A percentile compares a stretch with the other conserved stretches of the same genome.
Conservation (phyloP, 2,329 filamentous ascomycete species). For the Pseudogymnoascus sp. region DNA sequence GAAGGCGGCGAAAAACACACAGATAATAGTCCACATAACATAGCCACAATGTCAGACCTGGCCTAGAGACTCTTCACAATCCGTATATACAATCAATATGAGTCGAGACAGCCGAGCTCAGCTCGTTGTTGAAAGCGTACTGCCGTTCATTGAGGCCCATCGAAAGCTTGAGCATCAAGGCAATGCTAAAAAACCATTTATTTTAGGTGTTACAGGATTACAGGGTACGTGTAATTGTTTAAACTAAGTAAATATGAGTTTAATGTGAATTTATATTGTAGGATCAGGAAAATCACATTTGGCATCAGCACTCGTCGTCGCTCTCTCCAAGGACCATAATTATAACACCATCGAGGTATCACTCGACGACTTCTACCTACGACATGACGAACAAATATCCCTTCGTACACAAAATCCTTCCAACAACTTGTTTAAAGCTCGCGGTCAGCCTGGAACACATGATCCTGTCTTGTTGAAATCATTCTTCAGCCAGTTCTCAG, state of each 20-base stretch:
- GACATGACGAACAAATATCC: conserved; percentile 58
- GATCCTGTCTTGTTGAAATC: conserved; percentile 13
- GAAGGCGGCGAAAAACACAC: not conserved
- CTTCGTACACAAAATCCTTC: conserved; percentile 58
- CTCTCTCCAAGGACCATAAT: not conserved
- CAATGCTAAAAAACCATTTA: not conserved
- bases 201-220: not conserved
- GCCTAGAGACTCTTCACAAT: not conserved
- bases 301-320: not conserved
- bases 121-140: not conserved
- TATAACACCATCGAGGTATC: not conserved
- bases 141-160: not conserved
- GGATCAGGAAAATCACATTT: not conserved
- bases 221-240: not conserved
- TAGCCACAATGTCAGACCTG: not conserved
- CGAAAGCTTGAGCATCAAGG: not conserved
- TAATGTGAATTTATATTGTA: not conserved
- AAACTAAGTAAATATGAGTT: not conserved
- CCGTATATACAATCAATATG: not conserved
- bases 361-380: conserved; percentile 82
- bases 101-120: not conserved
- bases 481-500: conserved; percentile 11
- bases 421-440: conserved; percentile 72
- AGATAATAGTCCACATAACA: not conserved
- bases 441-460: conserved; percentile 66